Evolutionary conservation across 2,329 filamentous ascomycete genomes (phyloP).

Genomic region (Beauveria asiatica): DNA sequence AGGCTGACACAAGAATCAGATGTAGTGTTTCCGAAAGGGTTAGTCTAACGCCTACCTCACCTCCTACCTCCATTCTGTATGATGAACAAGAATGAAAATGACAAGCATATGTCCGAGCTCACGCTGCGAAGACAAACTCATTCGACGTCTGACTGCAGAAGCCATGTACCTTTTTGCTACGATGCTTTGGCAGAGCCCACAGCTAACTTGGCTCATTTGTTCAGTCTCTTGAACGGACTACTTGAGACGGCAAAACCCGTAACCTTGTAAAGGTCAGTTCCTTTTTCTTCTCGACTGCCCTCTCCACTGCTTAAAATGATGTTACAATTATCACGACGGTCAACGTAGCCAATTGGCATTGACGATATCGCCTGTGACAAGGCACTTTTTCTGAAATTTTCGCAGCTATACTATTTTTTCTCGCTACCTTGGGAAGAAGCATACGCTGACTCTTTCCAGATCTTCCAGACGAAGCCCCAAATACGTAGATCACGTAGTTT

Average conservation of each 20-base stretch:
- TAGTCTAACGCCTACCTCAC: constrained; percentile 11
- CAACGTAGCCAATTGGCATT: constrained; percentile 38
- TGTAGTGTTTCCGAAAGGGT: constrained; percentile 15
- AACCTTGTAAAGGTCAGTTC: constrained; percentile 20
- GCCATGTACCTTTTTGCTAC: background rate
- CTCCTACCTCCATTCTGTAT: constrained; percentile 31
- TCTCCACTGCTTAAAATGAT: constrained; percentile 26
- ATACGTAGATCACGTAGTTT: too few species aligned
- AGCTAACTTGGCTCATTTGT: constrained; percentile 2
- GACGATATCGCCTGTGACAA: constrained; percentile 40
- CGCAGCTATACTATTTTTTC: background rate
- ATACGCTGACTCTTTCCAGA: constrained; percentile 1
- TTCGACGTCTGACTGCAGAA: constrained; percentile 15
- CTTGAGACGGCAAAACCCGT: background rate
- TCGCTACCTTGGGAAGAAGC: background rate
- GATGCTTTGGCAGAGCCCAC: background rate
- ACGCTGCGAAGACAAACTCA: constrained; percentile 36
- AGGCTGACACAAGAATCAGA: constrained; percentile 12
- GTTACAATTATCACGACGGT: constrained; percentile 39
- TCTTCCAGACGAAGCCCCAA: background rate
- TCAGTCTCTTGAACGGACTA: background rate
- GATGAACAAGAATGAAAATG: constrained; percentile 79
- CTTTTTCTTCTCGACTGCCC: background rate
- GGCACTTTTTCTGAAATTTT: constrained; percentile 27
- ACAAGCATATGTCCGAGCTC: constrained; percentile 98